Evolutionary conservation across 768 basidiomycete genomes (phyloP), one percentile per base, ranked within the genome.

Genomic region (Lactifluus rugatus): DNA sequence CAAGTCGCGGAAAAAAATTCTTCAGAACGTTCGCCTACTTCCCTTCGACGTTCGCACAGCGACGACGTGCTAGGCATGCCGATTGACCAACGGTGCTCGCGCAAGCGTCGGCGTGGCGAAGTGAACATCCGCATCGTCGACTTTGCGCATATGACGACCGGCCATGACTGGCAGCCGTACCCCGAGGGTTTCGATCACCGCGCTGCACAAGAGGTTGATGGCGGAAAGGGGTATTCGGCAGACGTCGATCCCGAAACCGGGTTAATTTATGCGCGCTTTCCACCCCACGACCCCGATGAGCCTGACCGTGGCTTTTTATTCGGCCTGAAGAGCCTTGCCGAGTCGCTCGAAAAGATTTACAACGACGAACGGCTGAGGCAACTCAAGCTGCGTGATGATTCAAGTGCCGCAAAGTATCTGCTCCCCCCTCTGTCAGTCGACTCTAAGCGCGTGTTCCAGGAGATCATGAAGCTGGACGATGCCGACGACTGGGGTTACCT

Each of bases 141-240:
- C 72, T 99, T 99, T 73, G 96, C 95, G 13, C 95, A 97, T 68
- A 97, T 96, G 52, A 97, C 93, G 9, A 97, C 94, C 1, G 96
- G 96, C 13, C 78, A 79, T 23, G 96, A 99, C 71, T 98, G 91
- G 81, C 71, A 89, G 44, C 79, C 85, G 11, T 79, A 80, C 67
- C 80, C 84, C 2, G 72, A 78, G 3, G 70, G 76, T 21, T 69
- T 74, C 36, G 75, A 74, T 57, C 72, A 70, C 36, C 59, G 65
- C 42, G 65, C 70, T 31, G 68, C 75, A 14, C 70, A 74, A 58
- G 80, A 83, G 63, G 73, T 77, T 47, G 76, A 75, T 56, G 71
- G 71, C 59, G 81, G 80, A 10, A 85, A 85, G 68, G 91, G 88
- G 7, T 95, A 93, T 72, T 79, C 85, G 61, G 82, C 90, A 9